A percentile compares a stretch with the other conserved stretches of the same genome.
Evolutionary conservation across 768 basidiomycete species (phyloP).

Genomic region (Trametes gibbosa): DNA sequence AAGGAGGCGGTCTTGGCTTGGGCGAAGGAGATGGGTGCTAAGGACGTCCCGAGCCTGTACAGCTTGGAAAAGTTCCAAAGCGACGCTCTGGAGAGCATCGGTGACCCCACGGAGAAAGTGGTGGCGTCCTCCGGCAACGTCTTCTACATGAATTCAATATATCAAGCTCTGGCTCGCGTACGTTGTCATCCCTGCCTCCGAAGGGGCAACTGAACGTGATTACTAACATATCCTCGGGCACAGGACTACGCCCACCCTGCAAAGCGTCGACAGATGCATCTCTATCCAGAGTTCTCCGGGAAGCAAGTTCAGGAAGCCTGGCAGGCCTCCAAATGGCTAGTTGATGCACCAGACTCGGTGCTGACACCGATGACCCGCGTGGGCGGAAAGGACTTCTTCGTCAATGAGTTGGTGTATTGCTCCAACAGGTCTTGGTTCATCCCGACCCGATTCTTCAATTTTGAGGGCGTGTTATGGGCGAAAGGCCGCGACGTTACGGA

Average conservation of each 20-base stretch:
- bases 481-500: background rate
- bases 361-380: constrained; percentile 27
- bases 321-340: constrained; percentile 31
- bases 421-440: constrained; percentile 16
- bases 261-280: constrained; percentile 23
- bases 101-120: constrained; percentile 26
- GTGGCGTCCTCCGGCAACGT: constrained; percentile 24
- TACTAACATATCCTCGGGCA: background rate
- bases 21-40: constrained; percentile 30
- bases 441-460: constrained; percentile 15
- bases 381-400: constrained; percentile 22
- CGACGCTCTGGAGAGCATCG: constrained; percentile 19
- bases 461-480: background rate
- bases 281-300: constrained; percentile 29
- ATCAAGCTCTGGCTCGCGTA: constrained; percentile 23
- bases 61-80: constrained; percentile 23
- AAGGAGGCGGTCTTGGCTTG: constrained; percentile 29
- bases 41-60: constrained; percentile 29
- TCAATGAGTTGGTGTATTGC: constrained; percentile 23
- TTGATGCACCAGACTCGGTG: constrained; percentile 25
- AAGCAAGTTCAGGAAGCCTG: constrained; percentile 25
- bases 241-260: constrained; percentile 29
- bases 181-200: background rate
- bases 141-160: constrained; percentile 29
- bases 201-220: background rate